Evolutionary conservation across 2,329 filamentous ascomycete species (phyloP), one percentile per base, ranked within the genome.

Genomic region (Aureobasidium sp.): DNA sequence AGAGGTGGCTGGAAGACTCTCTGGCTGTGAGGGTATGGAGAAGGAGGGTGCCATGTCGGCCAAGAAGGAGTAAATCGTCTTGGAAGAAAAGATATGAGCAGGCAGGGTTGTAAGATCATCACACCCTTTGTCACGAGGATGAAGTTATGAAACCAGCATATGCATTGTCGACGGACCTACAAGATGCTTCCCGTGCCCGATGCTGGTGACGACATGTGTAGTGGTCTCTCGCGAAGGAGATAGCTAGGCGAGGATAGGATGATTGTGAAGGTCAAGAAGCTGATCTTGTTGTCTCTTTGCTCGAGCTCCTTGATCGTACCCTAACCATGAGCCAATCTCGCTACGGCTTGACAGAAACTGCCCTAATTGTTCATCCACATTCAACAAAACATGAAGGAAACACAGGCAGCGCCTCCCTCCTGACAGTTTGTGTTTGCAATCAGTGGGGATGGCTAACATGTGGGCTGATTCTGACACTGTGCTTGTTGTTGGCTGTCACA

Each of bases 11-110:
- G 87, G 87, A 6, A 83, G 82, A 69, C 73, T 82, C 0, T 80
- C 84, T 0, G 87, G 87, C 0, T 90, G 87, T 66, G 84, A 87
- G 72, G 87, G 87, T 0, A 89, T 90, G 87, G 76, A 82, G 72
- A 79, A 80, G 61, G 85, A 88, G 72, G 86, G 85, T 0, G 77
- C 75, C 5, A 46, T 48, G 27, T 46, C 39, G 46, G 46, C 46
- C 5, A 44, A 57, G 53, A 39, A 57, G 39, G n/a, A 57, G 5
- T 46, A 53, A 50, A 36, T 20, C n/a, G 23, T 4, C 6, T 7
- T 1, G 10, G 27, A 34, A 32, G 32, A 23, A 5, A 7, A 34
- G 47, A 2, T 36, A n/a, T 9, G n/a, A 48, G 27, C 3, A 46
- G 23, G 20, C 17, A 26, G n/a, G 42, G n/a, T 23, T n/a, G 42